Conservation (phyloP, 441 rosid species). For the Corymbia calophylla region DNA sequence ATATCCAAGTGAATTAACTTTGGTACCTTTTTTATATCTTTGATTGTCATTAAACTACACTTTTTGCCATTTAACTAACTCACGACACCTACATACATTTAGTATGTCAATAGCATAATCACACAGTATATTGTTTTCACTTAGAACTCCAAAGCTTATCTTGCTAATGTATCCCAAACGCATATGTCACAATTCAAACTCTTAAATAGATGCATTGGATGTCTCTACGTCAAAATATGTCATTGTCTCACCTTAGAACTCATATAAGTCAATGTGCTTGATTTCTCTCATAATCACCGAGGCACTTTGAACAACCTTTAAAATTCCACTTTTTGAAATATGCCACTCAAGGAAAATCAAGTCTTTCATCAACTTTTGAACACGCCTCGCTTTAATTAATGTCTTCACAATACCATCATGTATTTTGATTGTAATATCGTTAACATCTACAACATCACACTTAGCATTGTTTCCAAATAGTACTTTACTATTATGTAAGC, state of each 20-base stretch:
- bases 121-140: no score
- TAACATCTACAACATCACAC: background rate
- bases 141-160: no score
- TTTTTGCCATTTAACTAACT: no score
- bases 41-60: no score
- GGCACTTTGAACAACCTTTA: background rate
- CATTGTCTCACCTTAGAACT: background rate
- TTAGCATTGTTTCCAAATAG: accelerated
- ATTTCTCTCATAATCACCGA: background rate
- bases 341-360: background rate
- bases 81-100: no score
- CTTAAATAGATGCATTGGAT: background rate
- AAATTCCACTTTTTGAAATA: background rate
- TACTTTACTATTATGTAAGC: background rate
- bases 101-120: no score
- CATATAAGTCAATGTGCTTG: background rate
- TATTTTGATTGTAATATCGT: no score
- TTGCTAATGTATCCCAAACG: background rate
- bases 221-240: background rate
- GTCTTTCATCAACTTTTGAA: background rate
- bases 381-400: background rate
- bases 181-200: no score
- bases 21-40: no score
- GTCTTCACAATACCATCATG: background rate
- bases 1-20: no score